Base-by-base conservation (phyloP, 75 land plant species). In the Ceratopteris richardii region DNA sequence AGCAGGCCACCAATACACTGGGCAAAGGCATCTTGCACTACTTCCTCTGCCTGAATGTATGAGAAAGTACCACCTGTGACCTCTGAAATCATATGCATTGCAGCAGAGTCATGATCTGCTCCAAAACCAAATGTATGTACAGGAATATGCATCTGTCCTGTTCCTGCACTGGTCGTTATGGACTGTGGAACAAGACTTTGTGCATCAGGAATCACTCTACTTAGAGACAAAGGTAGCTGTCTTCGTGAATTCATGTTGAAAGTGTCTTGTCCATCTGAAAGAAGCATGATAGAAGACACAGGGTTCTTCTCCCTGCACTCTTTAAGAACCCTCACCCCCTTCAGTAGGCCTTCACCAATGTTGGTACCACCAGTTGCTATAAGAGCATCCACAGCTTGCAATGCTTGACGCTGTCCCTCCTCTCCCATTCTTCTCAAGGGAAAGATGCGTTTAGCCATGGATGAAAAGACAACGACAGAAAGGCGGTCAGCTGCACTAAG, bases 111-210 rank as follows among this genome's bases (percentile, higher is more conserved):
- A 66, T 91, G 93, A 66, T 87, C 97, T 2, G 80, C 54, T 31
- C 97, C 97, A 67, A 91, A 91, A 13, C 97, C 97, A 70, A 91
- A 91, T 22, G 97, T 68, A 67, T 88, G 86, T 1, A 88, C 89
- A n/a, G 97, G 97, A 18, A 80, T 79, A 17, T 67, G 79, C 2
- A 36, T 24, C 19, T 52, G 60, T 6, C 69, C 71, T 7, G 53
- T 27, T 12, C 42, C 50, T 13, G 56, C 43, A 44, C 31, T 55
- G 11, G 63, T 44, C 40, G 65, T 68, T 13, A 73, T 66, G 25
- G 80, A 70, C 11, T 44, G 36, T 12, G 87, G 91, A 13, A 90
- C 76, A 20, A 90, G 66, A 0, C 66, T 66, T 33, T 52, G 31
- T 47, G 77, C 77, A 61, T 82, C 67, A 28, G 43, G 1, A 13